These are phyloP conservation scores for Boechera stricta DNA, from an alignment of 345 rosid species.

Conservation along the genomic window DNA sequence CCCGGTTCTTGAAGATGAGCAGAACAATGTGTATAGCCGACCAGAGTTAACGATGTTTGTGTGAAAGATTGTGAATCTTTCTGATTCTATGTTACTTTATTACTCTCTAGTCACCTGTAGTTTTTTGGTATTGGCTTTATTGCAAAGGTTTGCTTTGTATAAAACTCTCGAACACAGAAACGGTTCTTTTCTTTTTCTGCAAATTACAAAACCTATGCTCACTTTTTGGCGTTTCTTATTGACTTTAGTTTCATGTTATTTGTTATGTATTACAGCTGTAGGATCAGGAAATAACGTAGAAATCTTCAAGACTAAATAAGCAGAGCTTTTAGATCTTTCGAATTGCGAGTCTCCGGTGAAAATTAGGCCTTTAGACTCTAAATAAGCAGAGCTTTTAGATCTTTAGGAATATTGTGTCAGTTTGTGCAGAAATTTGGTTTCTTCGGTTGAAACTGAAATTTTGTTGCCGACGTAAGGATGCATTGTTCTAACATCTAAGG, in stretches of 20 bases:
- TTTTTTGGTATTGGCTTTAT: slow-evolving; percentile 33
- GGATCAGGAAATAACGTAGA: not conserved
- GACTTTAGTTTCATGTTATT: slow-evolving; percentile 2
- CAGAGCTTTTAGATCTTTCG: not conserved
- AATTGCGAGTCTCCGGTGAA: slow-evolving; percentile 1
- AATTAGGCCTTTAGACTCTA: not conserved
- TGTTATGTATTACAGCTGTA: slow-evolving; percentile 15
- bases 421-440: not conserved
- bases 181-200: not conserved
- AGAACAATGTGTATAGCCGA: slow-evolving; percentile 77
- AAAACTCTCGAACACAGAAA: slow-evolving; percentile 13
- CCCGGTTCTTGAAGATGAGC: slow-evolving; percentile 82
- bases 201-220: not conserved
- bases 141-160: slow-evolving; percentile 41
- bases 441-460: not conserved
- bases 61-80: slow-evolving; percentile 23
- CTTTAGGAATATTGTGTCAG: not conserved
- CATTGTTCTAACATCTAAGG: not conserved
- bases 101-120: not conserved
- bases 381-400: no score
- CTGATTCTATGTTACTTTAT: not conserved
- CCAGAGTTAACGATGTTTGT: slow-evolving; percentile 89
- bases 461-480: not conserved
- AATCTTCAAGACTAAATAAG: not conserved
- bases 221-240: not conserved